Conservation (phyloP, 2,329 filamentous ascomycete species). For the Cladosporium sphaerospermum region DNA sequence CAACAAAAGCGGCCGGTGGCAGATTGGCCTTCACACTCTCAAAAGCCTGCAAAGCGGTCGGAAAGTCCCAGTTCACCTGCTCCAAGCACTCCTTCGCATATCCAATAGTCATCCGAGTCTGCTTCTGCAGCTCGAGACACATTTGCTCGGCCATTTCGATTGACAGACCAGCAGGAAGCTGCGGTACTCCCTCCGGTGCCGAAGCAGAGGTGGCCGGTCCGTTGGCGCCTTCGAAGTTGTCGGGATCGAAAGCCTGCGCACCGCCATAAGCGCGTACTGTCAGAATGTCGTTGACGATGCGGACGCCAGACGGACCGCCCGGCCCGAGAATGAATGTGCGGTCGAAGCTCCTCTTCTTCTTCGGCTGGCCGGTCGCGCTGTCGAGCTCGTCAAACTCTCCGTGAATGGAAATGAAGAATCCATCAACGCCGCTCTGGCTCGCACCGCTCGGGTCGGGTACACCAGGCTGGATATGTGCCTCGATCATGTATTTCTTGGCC, state of each 20-base stretch:
- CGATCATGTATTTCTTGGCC: constrained; percentile 70
- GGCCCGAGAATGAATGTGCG: constrained; percentile 75
- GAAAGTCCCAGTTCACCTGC: constrained; percentile 73
- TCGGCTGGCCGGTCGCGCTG: constrained; percentile 48
- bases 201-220: constrained; percentile 12
- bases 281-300: constrained; percentile 75
- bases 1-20: constrained; percentile 36
- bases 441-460: constrained; percentile 63
- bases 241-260: constrained; percentile 45
- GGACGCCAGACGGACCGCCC: constrained; percentile 59
- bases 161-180: constrained; percentile 24
- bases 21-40: constrained; percentile 59
- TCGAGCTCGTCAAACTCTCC: constrained; percentile 77
- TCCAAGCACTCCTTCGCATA: constrained; percentile 77
- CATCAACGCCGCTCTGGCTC: constrained; percentile 62
- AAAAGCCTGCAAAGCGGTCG: constrained; percentile 68
- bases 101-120: constrained; percentile 72
- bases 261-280: constrained; percentile 63
- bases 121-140: constrained; percentile 62
- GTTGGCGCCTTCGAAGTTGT: constrained; percentile 25
- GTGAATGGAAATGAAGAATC: constrained; percentile 71
- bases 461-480: constrained; percentile 68
- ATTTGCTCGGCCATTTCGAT: constrained; percentile 48
- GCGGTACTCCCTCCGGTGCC: constrained; percentile 15
- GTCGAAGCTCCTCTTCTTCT: constrained; percentile 66